These are phyloP conservation scores for Conidiobolus incongruus DNA, from an alignment of 371 early-diverging fungal species.

Conservation along the genomic window DNA sequence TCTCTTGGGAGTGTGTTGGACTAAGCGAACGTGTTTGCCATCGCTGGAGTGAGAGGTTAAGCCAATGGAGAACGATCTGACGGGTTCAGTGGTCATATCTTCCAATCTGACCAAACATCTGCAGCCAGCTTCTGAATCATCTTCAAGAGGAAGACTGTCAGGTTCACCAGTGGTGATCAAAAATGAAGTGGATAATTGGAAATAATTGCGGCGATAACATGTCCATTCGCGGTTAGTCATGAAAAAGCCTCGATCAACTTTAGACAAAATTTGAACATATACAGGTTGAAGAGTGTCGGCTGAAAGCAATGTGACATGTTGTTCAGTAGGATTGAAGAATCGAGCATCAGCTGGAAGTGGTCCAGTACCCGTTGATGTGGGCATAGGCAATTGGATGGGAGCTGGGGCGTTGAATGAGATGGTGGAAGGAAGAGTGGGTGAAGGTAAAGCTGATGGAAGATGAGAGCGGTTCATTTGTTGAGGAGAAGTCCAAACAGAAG, in stretches of 20 bases:
- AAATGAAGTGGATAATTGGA: slow-evolving; percentile 66
- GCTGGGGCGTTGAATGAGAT: too few species aligned
- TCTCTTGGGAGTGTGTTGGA: slow-evolving; percentile 89
- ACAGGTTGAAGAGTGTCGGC: too few species aligned
- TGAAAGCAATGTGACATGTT: too few species aligned
- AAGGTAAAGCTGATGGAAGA: too few species aligned
- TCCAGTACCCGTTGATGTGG: too few species aligned
- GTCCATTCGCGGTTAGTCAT: slow-evolving; percentile 69
- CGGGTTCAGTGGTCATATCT: slow-evolving; percentile 18
- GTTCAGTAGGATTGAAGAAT: too few species aligned
- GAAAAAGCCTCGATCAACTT: slow-evolving; percentile 62
- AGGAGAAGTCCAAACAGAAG: too few species aligned
- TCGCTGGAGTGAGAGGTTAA: slow-evolving; percentile 48
- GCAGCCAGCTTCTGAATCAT: slow-evolving; percentile 1
- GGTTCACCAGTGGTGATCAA: slow-evolving; percentile 15
- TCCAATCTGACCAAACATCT: slow-evolving; percentile 30
- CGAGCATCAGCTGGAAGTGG: too few species aligned
- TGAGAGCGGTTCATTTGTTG: too few species aligned
- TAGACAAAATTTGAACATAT: slow-evolving; percentile 22
- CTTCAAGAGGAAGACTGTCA: too few species aligned
- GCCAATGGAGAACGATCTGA: slow-evolving; percentile 37
- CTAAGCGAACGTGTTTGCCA: slow-evolving; percentile 50
- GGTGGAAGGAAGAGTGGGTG: too few species aligned
- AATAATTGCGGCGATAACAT: slow-evolving; percentile 88
- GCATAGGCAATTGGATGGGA: too few species aligned